These are phyloP conservation scores for Echinochloa phyllopogon DNA, from an alignment of 176 grass and related monocot species.

Conservation along the genomic window DNA sequence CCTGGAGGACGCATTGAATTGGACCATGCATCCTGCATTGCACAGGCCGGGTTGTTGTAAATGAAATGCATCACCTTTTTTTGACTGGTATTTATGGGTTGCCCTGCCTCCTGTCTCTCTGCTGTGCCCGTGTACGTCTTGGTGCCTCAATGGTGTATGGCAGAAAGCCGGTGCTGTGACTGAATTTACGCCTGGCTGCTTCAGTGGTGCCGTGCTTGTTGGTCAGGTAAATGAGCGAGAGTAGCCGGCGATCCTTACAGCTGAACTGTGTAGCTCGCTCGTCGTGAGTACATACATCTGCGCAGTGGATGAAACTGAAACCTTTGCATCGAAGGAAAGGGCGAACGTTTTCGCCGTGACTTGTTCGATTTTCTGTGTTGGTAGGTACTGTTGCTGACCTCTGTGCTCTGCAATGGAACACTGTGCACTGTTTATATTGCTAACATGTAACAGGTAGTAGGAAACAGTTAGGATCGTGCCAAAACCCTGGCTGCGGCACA, in stretches of 20 bases:
- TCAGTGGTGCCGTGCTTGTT: conserved; percentile 1
- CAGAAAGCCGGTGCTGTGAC: not conserved
- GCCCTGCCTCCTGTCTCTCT: not conserved
- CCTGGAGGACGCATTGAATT: conserved; percentile 52
- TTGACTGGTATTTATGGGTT: conserved; percentile 39
- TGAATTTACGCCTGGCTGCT: conserved; percentile 19
- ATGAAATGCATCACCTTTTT: conserved; percentile 28
- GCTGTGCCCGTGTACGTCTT: conserved; percentile 8
- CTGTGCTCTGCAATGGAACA: not conserved
- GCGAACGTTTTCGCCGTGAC: not conserved
- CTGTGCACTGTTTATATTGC: not conserved
- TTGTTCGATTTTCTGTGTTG: not conserved
- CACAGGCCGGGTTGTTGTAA: conserved; percentile 41
- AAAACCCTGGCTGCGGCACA: not conserved
- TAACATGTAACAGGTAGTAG: not conserved
- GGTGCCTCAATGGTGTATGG: not conserved
- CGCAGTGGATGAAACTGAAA: too few species aligned
- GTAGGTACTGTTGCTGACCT: not conserved
- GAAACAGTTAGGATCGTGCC: not conserved
- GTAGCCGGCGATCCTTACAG: not conserved
- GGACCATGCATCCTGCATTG: conserved; percentile 39
- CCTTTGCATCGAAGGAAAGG: not conserved
- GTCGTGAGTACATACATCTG: not conserved
- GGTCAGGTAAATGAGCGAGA: not conserved
- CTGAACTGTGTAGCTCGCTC: not conserved